Evolutionary conservation across 805 yeast species (phyloP).

Genomic region (Metschnikowia cerradonensis): DNA sequence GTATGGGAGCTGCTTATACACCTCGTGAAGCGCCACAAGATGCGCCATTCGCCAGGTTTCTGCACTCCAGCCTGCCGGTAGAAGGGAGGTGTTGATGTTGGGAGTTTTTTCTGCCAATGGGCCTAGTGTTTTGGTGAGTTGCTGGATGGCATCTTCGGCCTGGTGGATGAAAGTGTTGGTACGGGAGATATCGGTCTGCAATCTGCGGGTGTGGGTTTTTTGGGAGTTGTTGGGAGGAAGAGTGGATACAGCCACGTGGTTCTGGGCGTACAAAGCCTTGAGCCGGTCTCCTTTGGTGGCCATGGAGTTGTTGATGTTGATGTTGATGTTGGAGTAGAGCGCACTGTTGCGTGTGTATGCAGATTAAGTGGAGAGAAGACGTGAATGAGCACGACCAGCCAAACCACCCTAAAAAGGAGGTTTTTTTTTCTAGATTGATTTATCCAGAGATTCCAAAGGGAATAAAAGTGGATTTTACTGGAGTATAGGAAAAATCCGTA

Average conservation of each 20-base stretch:
- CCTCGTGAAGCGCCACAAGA: conserved; percentile 14
- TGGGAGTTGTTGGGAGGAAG: conserved; percentile 6
- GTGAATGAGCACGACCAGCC: too few relatives aligned
- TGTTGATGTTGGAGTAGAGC: neutral
- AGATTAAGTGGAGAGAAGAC: neutral
- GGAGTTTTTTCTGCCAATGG: neutral
- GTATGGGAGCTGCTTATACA: conserved; percentile 14
- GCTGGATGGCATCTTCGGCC: conserved; percentile 13
- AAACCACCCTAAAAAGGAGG: too few relatives aligned
- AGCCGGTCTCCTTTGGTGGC: conserved; percentile 1
- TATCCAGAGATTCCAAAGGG: too few relatives aligned
- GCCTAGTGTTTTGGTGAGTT: conserved; percentile 7
- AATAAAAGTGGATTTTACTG: too few relatives aligned
- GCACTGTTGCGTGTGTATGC: neutral
- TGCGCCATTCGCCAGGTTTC: conserved; percentile 8
- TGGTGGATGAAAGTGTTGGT: conserved; percentile 13
- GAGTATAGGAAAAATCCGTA: too few relatives aligned
- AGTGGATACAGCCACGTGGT: neutral
- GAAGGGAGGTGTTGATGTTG: neutral
- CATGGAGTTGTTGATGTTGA: conserved; percentile 1
- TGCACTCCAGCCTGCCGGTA: conserved; percentile 4
- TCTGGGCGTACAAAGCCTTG: neutral
- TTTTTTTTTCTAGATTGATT: neutral
- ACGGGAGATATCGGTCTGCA: conserved; percentile 14
- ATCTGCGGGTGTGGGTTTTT: conserved; percentile 10